Conservation (phyloP, 495 filamentous ascomycete genomes). For the Hypoxylon rickii region DNA sequence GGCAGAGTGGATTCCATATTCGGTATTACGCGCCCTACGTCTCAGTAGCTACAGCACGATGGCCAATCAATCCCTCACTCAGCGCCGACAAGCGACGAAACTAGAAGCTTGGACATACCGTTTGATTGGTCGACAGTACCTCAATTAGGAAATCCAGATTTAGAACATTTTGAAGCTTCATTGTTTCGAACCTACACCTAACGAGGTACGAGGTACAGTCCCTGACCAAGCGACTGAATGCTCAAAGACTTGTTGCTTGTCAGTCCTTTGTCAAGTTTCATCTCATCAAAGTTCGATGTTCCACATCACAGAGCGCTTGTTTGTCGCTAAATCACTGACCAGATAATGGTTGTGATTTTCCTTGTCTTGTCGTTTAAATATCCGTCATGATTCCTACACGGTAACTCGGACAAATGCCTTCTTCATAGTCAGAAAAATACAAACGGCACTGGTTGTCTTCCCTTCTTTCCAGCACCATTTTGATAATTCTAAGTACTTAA, state of each 20-base stretch:
- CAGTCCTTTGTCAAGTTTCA: constrained; percentile 12
- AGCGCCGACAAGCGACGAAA: constrained; percentile 10
- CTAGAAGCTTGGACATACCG: constrained; percentile 2
- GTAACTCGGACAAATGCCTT: constrained; percentile 4
- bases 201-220: too few species aligned
- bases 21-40: too few species aligned
- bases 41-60: background rate
- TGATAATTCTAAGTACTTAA: constrained; percentile 25
- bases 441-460: constrained; percentile 28
- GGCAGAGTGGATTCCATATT: too few species aligned
- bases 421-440: constrained; percentile 18
- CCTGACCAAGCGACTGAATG: constrained; percentile 1
- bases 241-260: constrained; percentile 9
- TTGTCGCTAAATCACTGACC: constrained; percentile 15
- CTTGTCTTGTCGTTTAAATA: constrained; percentile 31
- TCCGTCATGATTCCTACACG: background rate
- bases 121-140: constrained; percentile 21
- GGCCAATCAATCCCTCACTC: constrained; percentile 22
- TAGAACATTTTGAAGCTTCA: constrained; percentile 30
- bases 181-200: background rate
- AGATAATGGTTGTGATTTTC: constrained; percentile 11
- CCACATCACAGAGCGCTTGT: constrained; percentile 27
- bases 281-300: constrained; percentile 3
- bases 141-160: constrained; percentile 30
- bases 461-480: constrained; percentile 17